phyloP scores from a whole-genome alignment of 257 asterid genomes.

The Euphrasia confusa region DNA sequence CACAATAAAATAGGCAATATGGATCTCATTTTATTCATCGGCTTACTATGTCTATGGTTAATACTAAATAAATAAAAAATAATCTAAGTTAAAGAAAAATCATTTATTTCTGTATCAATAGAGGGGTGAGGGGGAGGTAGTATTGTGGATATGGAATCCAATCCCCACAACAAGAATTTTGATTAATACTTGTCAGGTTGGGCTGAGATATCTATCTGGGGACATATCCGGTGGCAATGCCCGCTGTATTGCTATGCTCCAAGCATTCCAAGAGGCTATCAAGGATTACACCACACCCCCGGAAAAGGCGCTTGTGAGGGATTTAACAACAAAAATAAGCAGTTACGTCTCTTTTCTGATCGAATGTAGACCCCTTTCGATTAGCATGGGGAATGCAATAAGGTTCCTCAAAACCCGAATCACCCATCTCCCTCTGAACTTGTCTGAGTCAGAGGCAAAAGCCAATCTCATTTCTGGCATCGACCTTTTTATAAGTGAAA shows the following conservation, averaged over 20 bases:
- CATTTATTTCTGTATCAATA: too few relatives aligned
- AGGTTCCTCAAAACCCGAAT: slow-evolving; percentile 72
- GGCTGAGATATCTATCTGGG: slow-evolving; percentile 76
- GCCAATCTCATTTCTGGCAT: slow-evolving; percentile 54
- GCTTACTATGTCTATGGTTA: too few relatives aligned
- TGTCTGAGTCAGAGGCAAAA: slow-evolving; percentile 83
- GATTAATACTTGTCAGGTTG: slow-evolving; percentile 56
- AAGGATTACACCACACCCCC: slow-evolving; percentile 76
- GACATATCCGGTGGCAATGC: slow-evolving; percentile 93
- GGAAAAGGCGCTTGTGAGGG: slow-evolving; percentile 68
- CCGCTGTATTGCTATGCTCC: slow-evolving; percentile 90
- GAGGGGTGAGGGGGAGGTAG: too few relatives aligned
- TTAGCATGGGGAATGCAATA: slow-evolving; percentile 90
- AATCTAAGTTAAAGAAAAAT: too few relatives aligned
- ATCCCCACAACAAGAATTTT: neutral
- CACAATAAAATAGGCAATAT: too few relatives aligned
- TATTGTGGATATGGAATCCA: too few relatives aligned
- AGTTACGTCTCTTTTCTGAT: slow-evolving; percentile 60
- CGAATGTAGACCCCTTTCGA: slow-evolving; percentile 87
- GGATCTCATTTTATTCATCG: too few relatives aligned
- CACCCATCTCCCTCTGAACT: slow-evolving; percentile 48
- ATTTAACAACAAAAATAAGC: slow-evolving; percentile 68
- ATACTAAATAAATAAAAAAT: too few relatives aligned
- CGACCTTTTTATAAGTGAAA: slow-evolving; percentile 60
- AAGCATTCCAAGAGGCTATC: slow-evolving; percentile 76